Percentiles rank a stretch among this genome's conserved stretches.
Conservation (phyloP, 1,284 basidiomycete species). For the Apiotrichum gracile region DNA sequence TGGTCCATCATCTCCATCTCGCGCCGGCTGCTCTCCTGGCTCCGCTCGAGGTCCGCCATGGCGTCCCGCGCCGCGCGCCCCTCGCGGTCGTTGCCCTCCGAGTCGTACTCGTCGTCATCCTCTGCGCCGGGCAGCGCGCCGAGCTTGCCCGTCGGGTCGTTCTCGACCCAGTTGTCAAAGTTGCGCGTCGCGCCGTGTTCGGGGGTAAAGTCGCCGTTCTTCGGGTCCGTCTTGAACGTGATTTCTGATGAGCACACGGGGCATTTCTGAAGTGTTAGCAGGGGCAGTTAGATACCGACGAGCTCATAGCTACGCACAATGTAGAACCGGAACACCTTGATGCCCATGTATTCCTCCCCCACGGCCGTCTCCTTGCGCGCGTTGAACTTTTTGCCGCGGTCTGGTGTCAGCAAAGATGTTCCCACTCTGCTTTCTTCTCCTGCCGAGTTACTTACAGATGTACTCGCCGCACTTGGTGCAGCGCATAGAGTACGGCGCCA, state of each 20-base stretch:
- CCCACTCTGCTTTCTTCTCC: background rate
- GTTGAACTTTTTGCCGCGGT: conserved; percentile 97
- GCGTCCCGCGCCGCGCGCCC: conserved; percentile 59
- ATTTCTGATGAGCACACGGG: conserved; percentile 95
- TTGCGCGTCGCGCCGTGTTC: conserved; percentile 92
- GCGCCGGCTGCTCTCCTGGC: conserved; percentile 82
- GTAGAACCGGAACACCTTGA: conserved; percentile 60
- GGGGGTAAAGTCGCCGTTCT: conserved; percentile 88
- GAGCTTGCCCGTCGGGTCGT: conserved; percentile 28
- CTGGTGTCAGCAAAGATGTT: conserved; percentile 26
- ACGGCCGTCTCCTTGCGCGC: conserved; percentile 96
- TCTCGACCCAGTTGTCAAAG: conserved; percentile 59
- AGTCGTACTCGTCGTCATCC: conserved; percentile 52
- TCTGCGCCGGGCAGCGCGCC: conserved; percentile 42
- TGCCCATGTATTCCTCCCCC: conserved; percentile 95
- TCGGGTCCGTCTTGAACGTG: conserved; percentile 99
- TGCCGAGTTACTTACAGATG: conserved; percentile 69
- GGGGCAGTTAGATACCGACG: conserved; percentile 1
- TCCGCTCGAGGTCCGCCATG: conserved; percentile 92
- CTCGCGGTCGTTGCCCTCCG: conserved; percentile 56
- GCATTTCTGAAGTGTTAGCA: conserved; percentile 50
- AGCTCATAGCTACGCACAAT: conserved; percentile 31
- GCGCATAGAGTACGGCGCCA: conserved; percentile 99
- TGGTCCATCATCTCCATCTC: conserved; percentile 99
- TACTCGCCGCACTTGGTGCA: conserved; percentile 96